phyloP scores from a whole-genome alignment of 768 basidiomycete species.

The Mycena maculata region DNA sequence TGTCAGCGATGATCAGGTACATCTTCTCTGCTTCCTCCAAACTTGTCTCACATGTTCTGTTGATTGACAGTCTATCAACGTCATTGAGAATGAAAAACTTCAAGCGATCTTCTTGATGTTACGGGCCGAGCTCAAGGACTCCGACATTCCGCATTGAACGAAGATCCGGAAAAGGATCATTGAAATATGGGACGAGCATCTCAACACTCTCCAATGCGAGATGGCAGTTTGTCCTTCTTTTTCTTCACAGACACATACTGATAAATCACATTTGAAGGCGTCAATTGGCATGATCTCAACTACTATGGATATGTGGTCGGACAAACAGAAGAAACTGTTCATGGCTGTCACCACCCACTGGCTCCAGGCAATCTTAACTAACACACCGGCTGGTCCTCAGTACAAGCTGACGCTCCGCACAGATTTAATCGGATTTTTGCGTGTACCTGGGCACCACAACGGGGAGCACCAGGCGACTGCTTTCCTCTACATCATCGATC shows the following conservation, averaged over 20 bases:
- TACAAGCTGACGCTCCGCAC: slow-evolving; percentile 41
- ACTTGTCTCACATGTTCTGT: too few species aligned
- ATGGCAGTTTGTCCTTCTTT: slow-evolving; percentile 31
- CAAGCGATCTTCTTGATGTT: slow-evolving; percentile 39
- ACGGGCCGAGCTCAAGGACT: slow-evolving; percentile 42
- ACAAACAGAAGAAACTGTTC: slow-evolving; percentile 48
- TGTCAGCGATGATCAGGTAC: slow-evolving; percentile 44
- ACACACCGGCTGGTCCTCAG: slow-evolving; percentile 34
- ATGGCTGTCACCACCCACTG: slow-evolving; percentile 59
- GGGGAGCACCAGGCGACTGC: slow-evolving; percentile 50
- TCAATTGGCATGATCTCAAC: slow-evolving; percentile 48
- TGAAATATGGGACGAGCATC: slow-evolving; percentile 40
- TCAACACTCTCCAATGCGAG: slow-evolving; percentile 35
- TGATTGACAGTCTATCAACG: slow-evolving; percentile 11
- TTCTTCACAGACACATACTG: too few species aligned
- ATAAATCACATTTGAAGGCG: slow-evolving; percentile 33
- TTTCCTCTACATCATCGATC: slow-evolving; percentile 46
- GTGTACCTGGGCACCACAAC: slow-evolving; percentile 48
- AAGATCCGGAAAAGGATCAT: slow-evolving; percentile 37
- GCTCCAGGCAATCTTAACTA: slow-evolving; percentile 40
- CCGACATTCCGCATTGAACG: slow-evolving; percentile 45
- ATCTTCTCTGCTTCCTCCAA: background rate
- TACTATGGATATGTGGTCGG: slow-evolving; percentile 53
- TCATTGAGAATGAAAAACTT: slow-evolving; percentile 33
- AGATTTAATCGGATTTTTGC: slow-evolving; percentile 51